Evolutionary conservation across 2,329 filamentous ascomycete genomes (phyloP).

Genomic region (Ophiostoma sp.): DNA sequence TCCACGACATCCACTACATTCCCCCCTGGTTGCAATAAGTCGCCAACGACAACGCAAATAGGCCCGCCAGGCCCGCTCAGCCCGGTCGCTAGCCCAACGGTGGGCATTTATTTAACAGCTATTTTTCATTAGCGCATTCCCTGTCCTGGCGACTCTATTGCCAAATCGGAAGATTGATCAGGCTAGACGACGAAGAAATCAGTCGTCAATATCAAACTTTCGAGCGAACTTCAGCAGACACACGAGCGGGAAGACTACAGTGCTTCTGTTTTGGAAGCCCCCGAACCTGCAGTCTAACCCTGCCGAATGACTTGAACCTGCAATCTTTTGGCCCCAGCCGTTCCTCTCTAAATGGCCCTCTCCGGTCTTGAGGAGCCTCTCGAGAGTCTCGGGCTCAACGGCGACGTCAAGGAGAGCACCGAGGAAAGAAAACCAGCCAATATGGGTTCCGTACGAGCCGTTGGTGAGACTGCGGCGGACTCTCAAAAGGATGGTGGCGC

Average conservation of each 20-base stretch:
- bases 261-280: background rate
- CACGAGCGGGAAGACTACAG: background rate
- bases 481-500: background rate
- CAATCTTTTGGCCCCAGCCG: background rate
- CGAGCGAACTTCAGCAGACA: background rate
- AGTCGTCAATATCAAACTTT: background rate
- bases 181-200: slow-evolving; percentile 2
- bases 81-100: slow-evolving; percentile 12
- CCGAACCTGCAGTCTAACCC: background rate
- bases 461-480: background rate
- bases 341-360: background rate
- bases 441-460: background rate
- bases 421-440: background rate
- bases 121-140: slow-evolving; percentile 20
- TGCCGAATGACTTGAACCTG: background rate
- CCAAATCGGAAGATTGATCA: slow-evolving; percentile 22
- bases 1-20: background rate
- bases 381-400: background rate
- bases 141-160: background rate
- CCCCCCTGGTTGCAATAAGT: background rate
- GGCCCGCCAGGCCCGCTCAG: background rate
- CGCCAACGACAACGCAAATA: background rate
- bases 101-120: slow-evolving; percentile 5
- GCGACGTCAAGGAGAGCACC: background rate
- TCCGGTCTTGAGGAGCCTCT: slow-evolving; percentile 6